Conservation (phyloP, 352 stramenopile species). For the Phytophthora cajani region DNA sequence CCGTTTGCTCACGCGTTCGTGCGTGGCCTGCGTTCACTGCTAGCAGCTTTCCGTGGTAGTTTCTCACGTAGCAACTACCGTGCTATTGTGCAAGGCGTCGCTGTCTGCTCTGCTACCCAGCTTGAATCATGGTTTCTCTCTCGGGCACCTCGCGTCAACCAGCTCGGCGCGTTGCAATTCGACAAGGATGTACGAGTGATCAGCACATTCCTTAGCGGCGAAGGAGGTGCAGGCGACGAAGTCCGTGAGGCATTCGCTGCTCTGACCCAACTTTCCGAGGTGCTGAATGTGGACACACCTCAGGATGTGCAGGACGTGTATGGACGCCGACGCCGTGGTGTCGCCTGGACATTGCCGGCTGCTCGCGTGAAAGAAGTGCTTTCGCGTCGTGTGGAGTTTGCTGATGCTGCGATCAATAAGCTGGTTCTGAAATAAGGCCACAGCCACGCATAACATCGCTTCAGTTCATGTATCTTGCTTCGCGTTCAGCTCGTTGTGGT, state of each 20-base stretch:
- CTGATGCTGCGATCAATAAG: constrained; percentile 68
- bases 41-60: constrained; percentile 55
- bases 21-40: constrained; percentile 56
- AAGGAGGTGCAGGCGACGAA: constrained; percentile 53
- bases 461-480: constrained; percentile 1
- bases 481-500: constrained; percentile 16
- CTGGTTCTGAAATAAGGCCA: constrained; percentile 49
- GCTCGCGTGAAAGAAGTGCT: constrained; percentile 80
- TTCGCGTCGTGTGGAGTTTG: constrained; percentile 81
- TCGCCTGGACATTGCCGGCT: constrained; percentile 72
- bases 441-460: background rate
- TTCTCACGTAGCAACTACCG: constrained; percentile 71
- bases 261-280: constrained; percentile 71
- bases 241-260: constrained; percentile 61
- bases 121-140: constrained; percentile 75
- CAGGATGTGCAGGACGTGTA: constrained; percentile 82
- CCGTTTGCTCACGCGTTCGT: constrained; percentile 85
- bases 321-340: constrained; percentile 65
- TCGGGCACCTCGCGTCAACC: constrained; percentile 68
- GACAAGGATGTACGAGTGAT: constrained; percentile 88
- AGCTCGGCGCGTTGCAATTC: constrained; percentile 85
- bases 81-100: constrained; percentile 58
- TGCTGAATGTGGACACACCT: constrained; percentile 78
- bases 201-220: constrained; percentile 60
- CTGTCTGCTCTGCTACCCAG: constrained; percentile 47